These are phyloP conservation scores for Echites panduratus DNA, from an alignment of 257 asterid species.

Conservation along the genomic window DNA sequence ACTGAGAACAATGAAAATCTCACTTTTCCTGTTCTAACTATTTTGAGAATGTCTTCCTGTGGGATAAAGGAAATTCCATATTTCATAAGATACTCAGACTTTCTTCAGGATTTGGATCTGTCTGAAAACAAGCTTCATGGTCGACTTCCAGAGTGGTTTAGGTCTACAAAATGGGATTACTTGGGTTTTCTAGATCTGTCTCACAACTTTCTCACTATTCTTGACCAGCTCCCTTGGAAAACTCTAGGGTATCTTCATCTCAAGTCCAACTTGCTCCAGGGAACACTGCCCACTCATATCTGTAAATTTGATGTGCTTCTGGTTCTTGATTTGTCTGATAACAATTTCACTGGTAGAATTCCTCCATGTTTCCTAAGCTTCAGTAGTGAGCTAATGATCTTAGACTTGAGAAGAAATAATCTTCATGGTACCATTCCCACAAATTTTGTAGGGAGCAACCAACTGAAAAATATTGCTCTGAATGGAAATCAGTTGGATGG, in stretches of 20 bases:
- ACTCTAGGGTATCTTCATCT: neutral
- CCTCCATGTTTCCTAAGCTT: conserved; percentile 13
- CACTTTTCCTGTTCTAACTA: neutral
- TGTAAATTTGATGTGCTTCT: neutral
- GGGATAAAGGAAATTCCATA: conserved; percentile 6
- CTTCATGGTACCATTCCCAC: conserved; percentile 14
- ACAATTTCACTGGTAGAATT: conserved; percentile 5
- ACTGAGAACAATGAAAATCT: neutral
- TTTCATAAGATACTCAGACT: neutral
- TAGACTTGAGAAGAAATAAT: conserved; percentile 10
- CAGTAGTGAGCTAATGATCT: neutral
- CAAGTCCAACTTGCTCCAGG: neutral
- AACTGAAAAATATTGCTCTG: conserved; percentile 3
- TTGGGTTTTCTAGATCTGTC: conserved; percentile 1
- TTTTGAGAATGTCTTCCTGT: neutral
- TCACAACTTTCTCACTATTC: neutral
- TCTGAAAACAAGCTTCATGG: conserved; percentile 10
- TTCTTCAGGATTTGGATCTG: conserved; percentile 9
- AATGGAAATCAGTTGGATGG: conserved; percentile 15
- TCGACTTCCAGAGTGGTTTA: conserved; percentile 12
- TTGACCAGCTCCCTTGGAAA: neutral
- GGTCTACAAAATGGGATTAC: neutral
- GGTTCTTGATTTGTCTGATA: conserved; percentile 7
- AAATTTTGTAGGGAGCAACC: neutral
- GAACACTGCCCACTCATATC: neutral